Evolutionary conservation across 805 yeast genomes (phyloP).

Genomic region (Cyberlindnera maritima): DNA sequence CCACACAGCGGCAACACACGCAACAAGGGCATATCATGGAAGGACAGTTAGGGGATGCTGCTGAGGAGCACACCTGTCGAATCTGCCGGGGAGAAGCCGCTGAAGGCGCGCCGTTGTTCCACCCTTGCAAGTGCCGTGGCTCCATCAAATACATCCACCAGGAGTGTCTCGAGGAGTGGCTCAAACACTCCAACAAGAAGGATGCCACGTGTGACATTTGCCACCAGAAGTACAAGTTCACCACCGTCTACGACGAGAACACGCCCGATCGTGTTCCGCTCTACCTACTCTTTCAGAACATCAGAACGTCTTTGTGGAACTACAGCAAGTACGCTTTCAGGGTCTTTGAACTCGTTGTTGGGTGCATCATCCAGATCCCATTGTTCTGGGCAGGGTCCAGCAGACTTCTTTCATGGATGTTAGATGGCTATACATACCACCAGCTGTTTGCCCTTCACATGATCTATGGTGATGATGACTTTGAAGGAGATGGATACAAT

Average conservation of each 20-base stretch:
- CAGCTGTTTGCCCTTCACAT: conserved; percentile 27
- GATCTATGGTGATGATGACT: conserved; percentile 20
- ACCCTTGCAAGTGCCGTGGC: conserved; percentile 94
- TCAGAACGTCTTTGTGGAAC: conserved; percentile 19
- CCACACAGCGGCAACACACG: background rate
- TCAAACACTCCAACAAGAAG: conserved; percentile 47
- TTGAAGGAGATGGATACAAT: conserved; percentile 20
- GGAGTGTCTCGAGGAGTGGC: conserved; percentile 88
- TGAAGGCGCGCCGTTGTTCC: conserved; percentile 70
- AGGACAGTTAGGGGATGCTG: conserved; percentile 1
- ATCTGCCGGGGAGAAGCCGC: conserved; percentile 94
- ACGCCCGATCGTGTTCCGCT: conserved; percentile 68
- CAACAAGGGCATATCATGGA: background rate
- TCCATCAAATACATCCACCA: conserved; percentile 92
- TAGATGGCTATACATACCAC: conserved; percentile 52
- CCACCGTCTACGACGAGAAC: conserved; percentile 58
- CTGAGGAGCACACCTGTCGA: conserved; percentile 64
- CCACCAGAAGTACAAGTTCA: conserved; percentile 67
- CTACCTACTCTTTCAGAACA: conserved; percentile 41
- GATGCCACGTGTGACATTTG: conserved; percentile 84
- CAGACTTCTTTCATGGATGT: conserved; percentile 50
- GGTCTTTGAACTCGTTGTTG: conserved; percentile 30
- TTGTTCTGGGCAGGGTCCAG: conserved; percentile 54
- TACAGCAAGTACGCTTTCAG: conserved; percentile 21
- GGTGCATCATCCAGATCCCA: conserved; percentile 53